Evolutionary conservation across 1,139 yeast genomes (phyloP).

Genomic region (Candida albicans): DNA sequence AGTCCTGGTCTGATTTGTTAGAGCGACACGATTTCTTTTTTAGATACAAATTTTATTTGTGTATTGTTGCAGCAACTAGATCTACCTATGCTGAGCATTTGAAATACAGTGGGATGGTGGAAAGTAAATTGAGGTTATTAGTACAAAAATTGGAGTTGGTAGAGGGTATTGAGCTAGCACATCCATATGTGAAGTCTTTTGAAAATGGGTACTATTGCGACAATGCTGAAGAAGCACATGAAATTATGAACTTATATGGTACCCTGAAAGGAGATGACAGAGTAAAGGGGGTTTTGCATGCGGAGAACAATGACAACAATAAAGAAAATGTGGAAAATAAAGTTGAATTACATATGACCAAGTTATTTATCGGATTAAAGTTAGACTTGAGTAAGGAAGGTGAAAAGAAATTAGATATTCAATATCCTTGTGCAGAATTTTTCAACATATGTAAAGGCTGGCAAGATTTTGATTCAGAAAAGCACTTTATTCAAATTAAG

Average conservation of each 20-base stretch:
- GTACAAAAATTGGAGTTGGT: constrained; percentile 79
- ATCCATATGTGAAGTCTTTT: constrained; percentile 84
- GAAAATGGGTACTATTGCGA: constrained; percentile 54
- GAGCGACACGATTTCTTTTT: constrained; percentile 78
- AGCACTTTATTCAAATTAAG: constrained; percentile 65
- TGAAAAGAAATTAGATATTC: constrained; percentile 76
- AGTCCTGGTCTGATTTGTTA: constrained; percentile 74
- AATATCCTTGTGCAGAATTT: constrained; percentile 89
- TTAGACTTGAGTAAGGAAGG: constrained; percentile 49
- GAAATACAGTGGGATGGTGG: constrained; percentile 91
- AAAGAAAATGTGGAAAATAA: constrained; percentile 17
- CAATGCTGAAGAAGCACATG: constrained; percentile 52
- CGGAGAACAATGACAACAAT: constrained; percentile 1
- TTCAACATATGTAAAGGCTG: constrained; percentile 76
- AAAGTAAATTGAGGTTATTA: constrained; percentile 76
- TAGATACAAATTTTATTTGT: constrained; percentile 80
- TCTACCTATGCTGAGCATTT: constrained; percentile 76
- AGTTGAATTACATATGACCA: constrained; percentile 58
- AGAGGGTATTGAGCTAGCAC: constrained; percentile 78
- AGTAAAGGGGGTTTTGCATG: constrained; percentile 7
- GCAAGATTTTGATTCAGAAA: constrained; percentile 60
- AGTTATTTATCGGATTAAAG: constrained; percentile 77
- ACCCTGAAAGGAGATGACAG: constrained; percentile 41
- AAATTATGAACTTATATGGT: constrained; percentile 54
- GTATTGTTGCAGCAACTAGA: constrained; percentile 75